These are phyloP conservation scores for Ulota crispa DNA, from an alignment of 225 moss, liverwort and hornwort species.

Conservation along the genomic window DNA sequence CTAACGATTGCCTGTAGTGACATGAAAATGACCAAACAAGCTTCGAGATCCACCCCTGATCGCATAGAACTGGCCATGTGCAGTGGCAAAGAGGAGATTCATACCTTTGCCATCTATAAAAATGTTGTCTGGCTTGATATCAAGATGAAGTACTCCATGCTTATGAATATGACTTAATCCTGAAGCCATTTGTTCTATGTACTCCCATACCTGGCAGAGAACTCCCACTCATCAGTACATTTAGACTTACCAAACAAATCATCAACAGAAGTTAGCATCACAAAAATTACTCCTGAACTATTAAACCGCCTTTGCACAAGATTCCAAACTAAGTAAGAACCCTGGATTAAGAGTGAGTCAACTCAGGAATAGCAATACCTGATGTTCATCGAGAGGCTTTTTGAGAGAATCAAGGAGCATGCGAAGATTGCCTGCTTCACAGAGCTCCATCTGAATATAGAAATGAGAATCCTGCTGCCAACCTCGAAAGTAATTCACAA, in stretches of 20 bases:
- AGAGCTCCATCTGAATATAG: conserved; percentile 99
- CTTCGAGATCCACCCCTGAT: not conserved
- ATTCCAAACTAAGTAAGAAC: not conserved
- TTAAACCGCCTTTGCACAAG: not conserved
- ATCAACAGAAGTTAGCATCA: not conserved
- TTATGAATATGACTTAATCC: conserved; percentile 91
- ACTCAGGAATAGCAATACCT: conserved; percentile 45
- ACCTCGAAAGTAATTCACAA: conserved; percentile 93
- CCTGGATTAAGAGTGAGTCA: not conserved
- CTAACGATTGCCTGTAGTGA: not conserved
- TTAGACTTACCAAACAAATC: not conserved
- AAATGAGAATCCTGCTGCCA: conserved; percentile 99
- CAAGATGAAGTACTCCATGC: conserved; percentile 89
- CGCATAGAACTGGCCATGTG: not conserved
- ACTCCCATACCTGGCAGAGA: conserved; percentile 77
- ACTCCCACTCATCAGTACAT: not conserved
- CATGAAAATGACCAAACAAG: not conserved
- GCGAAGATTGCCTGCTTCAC: conserved; percentile 90
- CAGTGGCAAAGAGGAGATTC: not conserved
- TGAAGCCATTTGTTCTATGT: conserved; percentile 73
- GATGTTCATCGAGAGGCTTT: conserved; percentile 61
- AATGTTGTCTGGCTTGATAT: conserved; percentile 97
- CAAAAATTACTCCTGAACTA: not conserved
- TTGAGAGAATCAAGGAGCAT: conserved; percentile 74
- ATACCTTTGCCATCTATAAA: conserved; percentile 83